Base-by-base conservation (phyloP, 169 alveolate species). In the Besnoitia besnoiti region DNA sequence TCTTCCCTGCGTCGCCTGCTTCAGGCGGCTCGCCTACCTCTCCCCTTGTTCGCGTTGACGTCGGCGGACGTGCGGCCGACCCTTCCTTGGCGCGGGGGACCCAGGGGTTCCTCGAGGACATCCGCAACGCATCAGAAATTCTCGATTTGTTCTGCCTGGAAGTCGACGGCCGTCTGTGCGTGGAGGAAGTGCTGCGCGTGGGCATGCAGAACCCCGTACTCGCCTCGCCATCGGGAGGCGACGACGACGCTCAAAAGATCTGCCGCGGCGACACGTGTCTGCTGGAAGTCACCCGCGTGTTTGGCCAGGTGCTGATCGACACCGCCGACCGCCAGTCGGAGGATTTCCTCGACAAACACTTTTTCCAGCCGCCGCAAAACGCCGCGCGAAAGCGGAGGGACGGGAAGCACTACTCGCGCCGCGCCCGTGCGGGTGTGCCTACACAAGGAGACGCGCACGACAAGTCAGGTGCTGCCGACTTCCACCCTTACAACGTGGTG, bases 271-370 rank as follows among this genome's bases (percentile, higher is more conserved):
- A 62, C 50, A 62, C 93, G 35, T 90, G 93, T 39, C 85, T 90
- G 40, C 75, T 90, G 5, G 93, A 90, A 51, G 93, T 80, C 40
- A 51, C 67, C 76, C 85, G 93, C 47, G 85, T 80, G 10, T 50
- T 79, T 37, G 93, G 93, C 50, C 73, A 90, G 75, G 82, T 90
- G 77, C 90, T 90, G 40, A 85, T 42, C 46, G 90, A 85, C n/a
- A 67, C 33, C 0, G 77, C 89, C 46, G 89, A 75, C 35, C 50
- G 55, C 42, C 47, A n/a, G n/a, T 12, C 82, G 1, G 44, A 73
- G 30, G 27, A 37, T n/a, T 73, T 35, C 44, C 12, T 35, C 39
- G 82, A 73, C 16, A 73, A 73, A 42, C 47, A n/a, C 3, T 27
- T 37, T 37, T n/a, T 73, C 16, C 67, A 55, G 33, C 12, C 24